Percentiles rank a stretch among this genome's conserved stretches.
Evolutionary conservation across 2,329 filamentous ascomycete species (phyloP).

Genomic region (Phaeosphaeria sp.): DNA sequence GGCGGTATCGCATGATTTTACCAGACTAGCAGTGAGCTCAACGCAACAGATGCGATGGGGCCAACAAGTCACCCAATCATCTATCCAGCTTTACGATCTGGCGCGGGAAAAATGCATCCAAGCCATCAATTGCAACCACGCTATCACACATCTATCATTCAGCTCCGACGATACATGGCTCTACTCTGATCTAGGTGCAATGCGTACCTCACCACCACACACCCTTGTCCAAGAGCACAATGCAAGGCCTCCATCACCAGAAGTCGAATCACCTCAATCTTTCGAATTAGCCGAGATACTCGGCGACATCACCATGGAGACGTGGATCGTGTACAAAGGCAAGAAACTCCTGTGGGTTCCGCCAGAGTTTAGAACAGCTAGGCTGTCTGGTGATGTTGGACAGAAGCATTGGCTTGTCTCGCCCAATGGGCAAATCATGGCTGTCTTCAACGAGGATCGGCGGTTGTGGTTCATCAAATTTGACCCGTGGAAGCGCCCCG

Average conservation of each 20-base stretch:
- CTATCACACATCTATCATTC: background rate
- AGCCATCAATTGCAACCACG: background rate
- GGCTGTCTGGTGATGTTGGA: background rate
- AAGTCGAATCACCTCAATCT: background rate
- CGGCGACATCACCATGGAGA: no score
- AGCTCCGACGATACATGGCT: background rate
- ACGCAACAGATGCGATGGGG: background rate
- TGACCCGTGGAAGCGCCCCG: background rate
- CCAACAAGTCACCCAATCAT: background rate
- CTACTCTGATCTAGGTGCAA: background rate
- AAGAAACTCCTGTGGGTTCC: background rate
- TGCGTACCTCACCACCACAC: background rate
- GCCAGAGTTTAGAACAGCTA: background rate
- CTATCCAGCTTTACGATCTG: background rate
- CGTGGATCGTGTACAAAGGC: background rate
- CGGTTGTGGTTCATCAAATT: background rate
- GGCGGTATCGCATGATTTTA: background rate
- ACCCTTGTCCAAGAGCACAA: background rate
- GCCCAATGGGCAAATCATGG: background rate
- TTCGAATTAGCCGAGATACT: no score
- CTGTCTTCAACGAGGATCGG: background rate
- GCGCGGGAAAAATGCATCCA: background rate
- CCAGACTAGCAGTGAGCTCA: background rate
- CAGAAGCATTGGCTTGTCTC: background rate
- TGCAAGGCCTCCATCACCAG: no score